phyloP scores from a whole-genome alignment of 108 stramenopile species.

The Cafeteria roenbergensis region DNA sequence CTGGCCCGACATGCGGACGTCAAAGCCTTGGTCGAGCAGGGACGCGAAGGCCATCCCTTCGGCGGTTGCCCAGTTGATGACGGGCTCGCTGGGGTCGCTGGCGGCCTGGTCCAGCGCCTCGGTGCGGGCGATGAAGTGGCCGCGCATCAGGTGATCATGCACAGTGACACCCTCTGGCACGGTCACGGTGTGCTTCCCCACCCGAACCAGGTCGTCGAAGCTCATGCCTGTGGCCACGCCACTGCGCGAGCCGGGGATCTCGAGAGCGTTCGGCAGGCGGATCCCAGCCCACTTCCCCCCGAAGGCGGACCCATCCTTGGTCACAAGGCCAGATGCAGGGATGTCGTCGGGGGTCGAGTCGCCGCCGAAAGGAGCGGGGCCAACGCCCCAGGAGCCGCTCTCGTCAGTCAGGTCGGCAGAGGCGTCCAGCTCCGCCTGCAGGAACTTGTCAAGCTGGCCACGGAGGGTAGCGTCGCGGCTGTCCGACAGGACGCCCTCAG shows the following conservation, averaged over 20 bases:
- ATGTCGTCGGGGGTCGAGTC: too few species aligned
- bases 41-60: constrained; percentile 90
- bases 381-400: constrained; percentile 8
- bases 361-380: too few species aligned
- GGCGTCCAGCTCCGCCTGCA: constrained; percentile 59
- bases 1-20: constrained; percentile 91
- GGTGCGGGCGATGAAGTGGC: neutral
- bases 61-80: constrained; percentile 94
- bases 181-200: constrained; percentile 58
- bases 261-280: neutral
- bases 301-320: neutral
- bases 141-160: constrained; percentile 31
- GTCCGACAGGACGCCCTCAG: constrained; percentile 51
- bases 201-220: constrained; percentile 60
- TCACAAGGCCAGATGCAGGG: too few species aligned
- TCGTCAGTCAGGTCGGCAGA: constrained; percentile 59
- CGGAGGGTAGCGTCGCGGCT: too few species aligned
- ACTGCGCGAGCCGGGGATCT: constrained; percentile 33
- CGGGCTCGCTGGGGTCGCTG: constrained; percentile 60
- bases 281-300: neutral
- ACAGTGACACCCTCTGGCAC: constrained; percentile 74
- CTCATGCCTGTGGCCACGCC: constrained; percentile 72
- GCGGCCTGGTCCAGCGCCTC: constrained; percentile 50
- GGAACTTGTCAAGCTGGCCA: too few species aligned
- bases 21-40: constrained; percentile 78